Evolutionary conservation across 139 green algal species (phyloP).

Genomic region (Gonium pectorale): DNA sequence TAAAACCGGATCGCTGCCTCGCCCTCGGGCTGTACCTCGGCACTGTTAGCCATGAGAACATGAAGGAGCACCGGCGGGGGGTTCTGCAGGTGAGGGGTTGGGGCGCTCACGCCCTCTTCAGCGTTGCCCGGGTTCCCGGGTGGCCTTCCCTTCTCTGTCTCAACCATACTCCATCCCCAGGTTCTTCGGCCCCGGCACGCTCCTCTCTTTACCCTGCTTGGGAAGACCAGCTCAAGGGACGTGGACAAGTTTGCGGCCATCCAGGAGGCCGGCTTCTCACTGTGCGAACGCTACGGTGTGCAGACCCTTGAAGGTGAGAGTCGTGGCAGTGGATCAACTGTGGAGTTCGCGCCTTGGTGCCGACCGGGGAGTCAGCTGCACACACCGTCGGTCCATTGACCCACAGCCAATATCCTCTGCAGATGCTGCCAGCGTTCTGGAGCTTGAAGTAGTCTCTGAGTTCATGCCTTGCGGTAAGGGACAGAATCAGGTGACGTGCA

Average conservation of each 20-base stretch:
- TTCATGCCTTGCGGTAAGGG: conserved; percentile 52
- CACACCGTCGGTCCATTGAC: too few relatives aligned
- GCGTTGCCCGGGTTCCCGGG: too few relatives aligned
- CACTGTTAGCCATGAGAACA: conserved; percentile 42
- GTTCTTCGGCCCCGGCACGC: conserved; percentile 61
- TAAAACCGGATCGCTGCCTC: conserved; percentile 34
- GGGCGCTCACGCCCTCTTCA: too few relatives aligned
- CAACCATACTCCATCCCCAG: conserved; percentile 34
- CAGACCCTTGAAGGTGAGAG: conserved; percentile 45
- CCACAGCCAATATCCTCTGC: too few relatives aligned
- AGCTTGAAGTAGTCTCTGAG: conserved; percentile 59
- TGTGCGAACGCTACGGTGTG: conserved; percentile 40
- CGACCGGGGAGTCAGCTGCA: too few relatives aligned
- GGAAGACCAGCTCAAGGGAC: conserved; percentile 66
- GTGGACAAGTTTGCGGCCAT: conserved; percentile 64
- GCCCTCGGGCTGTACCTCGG: conserved; percentile 43
- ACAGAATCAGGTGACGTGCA: too few relatives aligned
- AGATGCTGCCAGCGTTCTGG: conserved; percentile 61
- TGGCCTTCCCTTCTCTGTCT: too few relatives aligned
- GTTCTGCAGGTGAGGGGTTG: conserved; percentile 35
- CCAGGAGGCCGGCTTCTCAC: conserved; percentile 8
- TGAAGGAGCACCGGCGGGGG: conserved; percentile 7
- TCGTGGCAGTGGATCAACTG: too few relatives aligned
- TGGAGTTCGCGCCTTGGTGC: too few relatives aligned
- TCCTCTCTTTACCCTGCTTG: conserved; percentile 64